These are phyloP conservation scores for Polyporus arcularius DNA, from an alignment of 768 basidiomycete species.

Conservation along the genomic window DNA sequence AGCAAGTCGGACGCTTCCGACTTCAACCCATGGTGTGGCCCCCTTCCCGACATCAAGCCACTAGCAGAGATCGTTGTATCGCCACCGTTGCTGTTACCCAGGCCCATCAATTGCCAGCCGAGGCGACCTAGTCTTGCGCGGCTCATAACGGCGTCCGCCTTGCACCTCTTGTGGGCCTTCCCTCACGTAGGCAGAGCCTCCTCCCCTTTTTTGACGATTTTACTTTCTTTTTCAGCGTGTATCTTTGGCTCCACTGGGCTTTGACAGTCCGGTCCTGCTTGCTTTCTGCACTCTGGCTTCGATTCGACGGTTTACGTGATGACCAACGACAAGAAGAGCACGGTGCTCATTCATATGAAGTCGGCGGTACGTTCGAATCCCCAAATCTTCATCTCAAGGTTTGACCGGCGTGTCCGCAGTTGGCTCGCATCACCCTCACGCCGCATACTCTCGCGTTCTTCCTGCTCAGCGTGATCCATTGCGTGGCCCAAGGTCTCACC, in stretches of 20 bases:
- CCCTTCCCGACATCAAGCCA: conserved; percentile 6
- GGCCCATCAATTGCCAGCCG: conserved; percentile 5
- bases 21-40: neutral
- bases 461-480: conserved; percentile 47
- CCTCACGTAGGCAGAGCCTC: conserved; percentile 3
- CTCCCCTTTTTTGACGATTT: neutral
- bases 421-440: conserved; percentile 33
- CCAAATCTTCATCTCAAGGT: neutral
- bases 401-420: conserved; percentile 21
- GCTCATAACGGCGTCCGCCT: neutral
- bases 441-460: conserved; percentile 44
- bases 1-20: too few species aligned
- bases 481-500: conserved; percentile 47
- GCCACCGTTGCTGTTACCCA: conserved; percentile 17
- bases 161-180: neutral
- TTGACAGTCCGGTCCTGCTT: conserved; percentile 14
- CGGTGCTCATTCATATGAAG: conserved; percentile 7
- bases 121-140: neutral
- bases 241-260: conserved; percentile 6
- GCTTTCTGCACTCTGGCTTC: neutral
- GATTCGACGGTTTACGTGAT: neutral
- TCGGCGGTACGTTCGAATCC: conserved; percentile 10
- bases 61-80: conserved; percentile 10
- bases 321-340: neutral
- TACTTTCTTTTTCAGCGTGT: neutral